These are phyloP conservation scores for Sphagnum contortum DNA, from an alignment of 225 moss, liverwort and hornwort species.

Conservation along the genomic window DNA sequence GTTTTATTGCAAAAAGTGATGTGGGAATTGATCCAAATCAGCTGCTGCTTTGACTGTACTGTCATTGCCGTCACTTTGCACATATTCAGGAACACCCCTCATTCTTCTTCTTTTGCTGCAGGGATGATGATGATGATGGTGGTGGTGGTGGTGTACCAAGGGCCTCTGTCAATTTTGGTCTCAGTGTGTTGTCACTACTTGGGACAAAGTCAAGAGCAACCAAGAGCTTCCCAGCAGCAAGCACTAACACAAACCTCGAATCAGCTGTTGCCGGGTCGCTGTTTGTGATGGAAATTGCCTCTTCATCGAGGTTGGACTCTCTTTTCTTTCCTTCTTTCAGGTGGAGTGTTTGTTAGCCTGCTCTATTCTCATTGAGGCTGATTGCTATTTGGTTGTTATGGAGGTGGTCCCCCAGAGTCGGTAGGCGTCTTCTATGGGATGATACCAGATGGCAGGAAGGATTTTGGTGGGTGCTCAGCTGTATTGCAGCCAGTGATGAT, in stretches of 20 bases:
- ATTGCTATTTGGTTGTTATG: no score
- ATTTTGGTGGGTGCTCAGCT: slow-evolving; percentile 88
- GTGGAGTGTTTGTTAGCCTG: no score
- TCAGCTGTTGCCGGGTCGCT: slow-evolving; percentile 86
- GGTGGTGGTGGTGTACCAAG: slow-evolving; percentile 26
- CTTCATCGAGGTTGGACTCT: slow-evolving; percentile 61
- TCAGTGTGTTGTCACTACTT: slow-evolving; percentile 68
- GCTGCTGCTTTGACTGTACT: no score
- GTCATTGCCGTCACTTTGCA: no score
- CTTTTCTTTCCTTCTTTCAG: no score
- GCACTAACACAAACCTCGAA: slow-evolving; percentile 69
- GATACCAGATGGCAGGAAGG: slow-evolving; percentile 95
- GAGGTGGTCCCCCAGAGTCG: slow-evolving; percentile 47
- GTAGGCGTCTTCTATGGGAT: slow-evolving; percentile 76
- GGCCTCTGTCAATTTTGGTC: slow-evolving; percentile 67
- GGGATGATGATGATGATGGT: slow-evolving; percentile 71
- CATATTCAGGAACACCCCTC: no score
- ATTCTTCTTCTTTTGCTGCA: slow-evolving; percentile 16
- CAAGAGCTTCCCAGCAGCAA: slow-evolving; percentile 47
- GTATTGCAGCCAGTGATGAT: slow-evolving; percentile 42
- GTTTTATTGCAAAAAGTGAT: no score
- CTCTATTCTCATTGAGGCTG: no score
- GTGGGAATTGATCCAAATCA: no score
- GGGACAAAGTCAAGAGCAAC: slow-evolving; percentile 63
- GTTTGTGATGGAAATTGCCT: slow-evolving; percentile 70